Evolutionary conservation across 148 eudicot genomes (phyloP).

Genomic region (Fagopyrum tataricum): DNA sequence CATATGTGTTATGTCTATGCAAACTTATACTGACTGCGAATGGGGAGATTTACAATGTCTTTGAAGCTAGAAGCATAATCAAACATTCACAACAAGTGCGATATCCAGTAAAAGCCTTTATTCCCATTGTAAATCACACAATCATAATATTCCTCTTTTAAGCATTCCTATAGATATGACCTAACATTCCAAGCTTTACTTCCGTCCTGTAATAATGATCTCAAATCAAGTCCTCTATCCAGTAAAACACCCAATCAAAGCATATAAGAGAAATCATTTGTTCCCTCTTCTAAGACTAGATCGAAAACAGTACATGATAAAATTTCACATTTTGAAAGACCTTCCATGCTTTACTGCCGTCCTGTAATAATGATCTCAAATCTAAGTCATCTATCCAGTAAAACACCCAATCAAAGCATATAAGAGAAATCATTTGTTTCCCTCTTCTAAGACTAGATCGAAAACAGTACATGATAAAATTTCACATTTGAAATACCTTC

Average conservation of each 20-base stretch:
- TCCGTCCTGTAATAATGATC: background rate
- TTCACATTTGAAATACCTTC: conserved; percentile 29
- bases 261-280: background rate
- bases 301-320: background rate
- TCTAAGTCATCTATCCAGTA: background rate
- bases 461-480: background rate
- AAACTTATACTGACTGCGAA: too few species aligned
- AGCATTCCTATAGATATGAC: too few species aligned
- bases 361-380: background rate
- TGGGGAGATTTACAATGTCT: too few species aligned
- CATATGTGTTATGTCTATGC: too few species aligned
- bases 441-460: background rate
- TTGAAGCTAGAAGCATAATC: background rate
- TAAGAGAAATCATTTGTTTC: background rate
- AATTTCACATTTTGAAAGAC: too few species aligned
- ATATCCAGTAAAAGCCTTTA: too few species aligned
- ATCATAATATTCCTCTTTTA: too few species aligned
- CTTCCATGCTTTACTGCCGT: background rate
- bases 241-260: too few species aligned
- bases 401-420: background rate
- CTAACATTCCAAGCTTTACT: background rate
- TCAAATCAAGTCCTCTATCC: background rate
- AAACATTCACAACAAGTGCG: background rate
- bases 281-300: background rate
- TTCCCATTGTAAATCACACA: too few species aligned